Evolutionary conservation across 73 alveolate species (phyloP), one percentile per base, ranked within the genome.

Genomic region (Paramecium pentaurelia): DNA sequence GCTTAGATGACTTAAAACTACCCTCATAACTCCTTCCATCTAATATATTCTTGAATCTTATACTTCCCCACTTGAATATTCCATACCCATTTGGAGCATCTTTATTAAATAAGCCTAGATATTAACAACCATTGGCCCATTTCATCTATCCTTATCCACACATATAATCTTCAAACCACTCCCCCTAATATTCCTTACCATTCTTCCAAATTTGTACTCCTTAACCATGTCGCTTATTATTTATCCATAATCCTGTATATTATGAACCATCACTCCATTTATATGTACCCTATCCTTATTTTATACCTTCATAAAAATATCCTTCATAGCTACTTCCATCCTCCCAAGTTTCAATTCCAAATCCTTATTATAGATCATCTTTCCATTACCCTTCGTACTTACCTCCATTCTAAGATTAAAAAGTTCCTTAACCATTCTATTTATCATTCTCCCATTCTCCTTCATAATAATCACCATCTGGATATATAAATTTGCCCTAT

Each of bases 291-390:
- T 92, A 36, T n/a, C 95, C 95, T 36, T 92, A 86, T 32, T 92
- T 92, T 11, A 45, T 59, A 5, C 94, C 95, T 58, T 85, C 86
- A 27, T 49, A 54, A 34, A 34, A 88, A n/a, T 75, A 20, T 25
- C 95, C 95, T 44, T 85, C 47, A 64, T 86, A 92, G 16, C 27
- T 92, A 22, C 92, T 42, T 6, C 92, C 92, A 71, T 84, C 95
- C 30, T 16, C 51, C 98, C 99, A 97, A 12, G 70, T 86, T 86
- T 96, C 98, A 40, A 45, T 71, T 12, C 99, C 99, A 88, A 90
- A 58, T 10, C 97, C 95, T 86, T 96, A 97, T 86, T 95, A 93
- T 10, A 77, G 71, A 92, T 96, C 98, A 75, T 96, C 95, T 4
- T 89, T 42, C 98, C 98, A 97, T 77, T 90, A 54, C 86, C 86